Evolutionary conservation across 2,329 filamentous ascomycete genomes (phyloP), one percentile per base, ranked within the genome.

Genomic region (Xylaria sp.): DNA sequence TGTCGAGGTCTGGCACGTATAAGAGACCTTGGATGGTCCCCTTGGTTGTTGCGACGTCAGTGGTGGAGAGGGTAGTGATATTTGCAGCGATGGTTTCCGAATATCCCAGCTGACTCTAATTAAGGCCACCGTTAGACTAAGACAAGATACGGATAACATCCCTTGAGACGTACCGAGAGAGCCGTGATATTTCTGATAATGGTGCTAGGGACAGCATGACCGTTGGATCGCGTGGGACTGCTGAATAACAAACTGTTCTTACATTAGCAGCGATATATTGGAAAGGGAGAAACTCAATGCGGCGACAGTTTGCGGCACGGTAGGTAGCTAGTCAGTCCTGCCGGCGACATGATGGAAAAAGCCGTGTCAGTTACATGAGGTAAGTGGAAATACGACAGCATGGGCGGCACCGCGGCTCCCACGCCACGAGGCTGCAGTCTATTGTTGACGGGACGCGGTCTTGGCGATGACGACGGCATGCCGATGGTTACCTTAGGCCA

Each of bases 21-120:
- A 98, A 85, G 17, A 98, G 86, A 69, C 95, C 95, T 71, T 89
- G 87, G 42, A 96, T 88, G 62, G 88, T 82, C 63, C 86, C 86
- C 71, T 90, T 88, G 47, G 84, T 79, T 8, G 83, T 83, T 36
- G 86, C 84, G 61, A 88, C 85, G 77, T 88, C 89, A 69, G 89
- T 91, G 36, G 86, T 88, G 2, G 92, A 92, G 14, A 98, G 84
- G 0, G 93, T 97, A 53, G 90, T 92, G 60, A 97, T 86, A 74
- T 92, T 92, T 65, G 79, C 79, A 21, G 78, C 73, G 61, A 88
- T 78, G 53, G 81, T 81, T 67, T 85, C 81, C 66, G 88, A 83
- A 75, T 88, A 88, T 64, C 85, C 84, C 75, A 89, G 78, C 68
- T 85, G 72, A 54, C 74, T 76, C 82, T 83, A 68, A 45, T 60